Evolutionary conservation across 345 rosid species (phyloP).

Genomic region (Isatis tinctoria): DNA sequence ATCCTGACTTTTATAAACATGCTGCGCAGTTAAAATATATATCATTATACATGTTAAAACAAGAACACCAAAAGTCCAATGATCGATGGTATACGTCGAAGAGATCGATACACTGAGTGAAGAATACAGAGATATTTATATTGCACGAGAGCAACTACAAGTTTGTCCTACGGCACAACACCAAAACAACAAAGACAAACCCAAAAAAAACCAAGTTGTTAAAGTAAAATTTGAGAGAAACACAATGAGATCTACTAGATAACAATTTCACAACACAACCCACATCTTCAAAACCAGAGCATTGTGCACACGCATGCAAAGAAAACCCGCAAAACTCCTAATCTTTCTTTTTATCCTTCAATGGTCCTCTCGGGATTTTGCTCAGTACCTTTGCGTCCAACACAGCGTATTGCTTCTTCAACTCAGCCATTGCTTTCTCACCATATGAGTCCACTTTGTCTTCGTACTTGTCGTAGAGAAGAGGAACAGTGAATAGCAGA

Average conservation of each 20-base stretch:
- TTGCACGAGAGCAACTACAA: background rate
- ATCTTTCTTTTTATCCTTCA: slow-evolving; percentile 60
- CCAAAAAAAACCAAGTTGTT: background rate
- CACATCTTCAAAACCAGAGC: slow-evolving; percentile 6
- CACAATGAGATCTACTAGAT: background rate
- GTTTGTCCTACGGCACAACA: background rate
- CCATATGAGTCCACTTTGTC: slow-evolving; percentile 67
- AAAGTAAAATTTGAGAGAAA: background rate
- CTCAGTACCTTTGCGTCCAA: slow-evolving; percentile 65
- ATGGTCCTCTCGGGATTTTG: slow-evolving; percentile 62
- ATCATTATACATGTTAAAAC: no score
- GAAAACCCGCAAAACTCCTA: slow-evolving; percentile 25
- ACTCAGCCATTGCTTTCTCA: slow-evolving; percentile 69
- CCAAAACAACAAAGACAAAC: background rate
- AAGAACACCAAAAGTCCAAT: no score
- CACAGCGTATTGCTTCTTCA: slow-evolving; percentile 74
- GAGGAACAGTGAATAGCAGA: slow-evolving; percentile 80
- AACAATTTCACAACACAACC: slow-evolving; percentile 27
- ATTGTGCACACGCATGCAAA: background rate
- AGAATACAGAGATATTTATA: background rate
- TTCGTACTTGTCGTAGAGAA: slow-evolving; percentile 79
- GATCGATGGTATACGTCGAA: background rate
- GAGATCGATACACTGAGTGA: background rate
- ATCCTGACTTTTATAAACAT: slow-evolving; percentile 42
- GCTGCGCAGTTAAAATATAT: background rate